phyloP scores from a whole-genome alignment of 345 rosid species.

The Heritiera fomes region DNA sequence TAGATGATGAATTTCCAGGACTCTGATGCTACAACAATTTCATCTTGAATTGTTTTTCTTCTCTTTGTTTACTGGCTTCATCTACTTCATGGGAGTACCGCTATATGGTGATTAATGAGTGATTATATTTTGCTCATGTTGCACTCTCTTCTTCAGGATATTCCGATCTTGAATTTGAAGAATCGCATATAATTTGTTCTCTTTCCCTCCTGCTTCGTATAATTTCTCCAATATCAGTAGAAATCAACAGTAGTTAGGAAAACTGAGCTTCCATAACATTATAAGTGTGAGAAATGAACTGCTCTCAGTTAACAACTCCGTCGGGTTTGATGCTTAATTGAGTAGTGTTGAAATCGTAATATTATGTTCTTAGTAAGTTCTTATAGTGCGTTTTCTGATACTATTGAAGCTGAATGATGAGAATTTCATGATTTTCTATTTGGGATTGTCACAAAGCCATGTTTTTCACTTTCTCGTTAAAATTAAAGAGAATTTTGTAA shows the following conservation, averaged over 20 bases:
- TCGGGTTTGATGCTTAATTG: no score
- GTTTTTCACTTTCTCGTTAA: no score
- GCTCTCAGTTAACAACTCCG: no score
- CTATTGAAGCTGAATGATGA: no score
- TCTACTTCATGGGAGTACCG: not conserved
- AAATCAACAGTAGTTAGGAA: not conserved
- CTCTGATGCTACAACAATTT: not conserved
- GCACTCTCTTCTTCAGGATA: not conserved
- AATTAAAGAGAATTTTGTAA: no score
- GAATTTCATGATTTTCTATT: no score
- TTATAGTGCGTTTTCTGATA: no score
- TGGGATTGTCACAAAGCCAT: no score
- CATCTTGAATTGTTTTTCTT: not conserved
- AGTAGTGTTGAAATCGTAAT: no score
- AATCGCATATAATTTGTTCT: no score
- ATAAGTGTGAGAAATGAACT: not conserved
- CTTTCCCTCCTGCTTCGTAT: not conserved
- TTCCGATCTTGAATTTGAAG: not conserved
- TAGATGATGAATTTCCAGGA: not conserved
- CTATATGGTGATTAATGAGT: no score
- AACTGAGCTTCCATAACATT: not conserved
- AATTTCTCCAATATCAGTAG: not conserved
- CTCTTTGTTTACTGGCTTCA: not conserved
- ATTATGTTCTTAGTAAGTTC: no score
- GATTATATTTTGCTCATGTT: not conserved